Percentiles rank a stretch among this genome's conserved stretches.
Conservation (phyloP, 805 yeast genomes). For the Saturnispora gosingensis region DNA sequence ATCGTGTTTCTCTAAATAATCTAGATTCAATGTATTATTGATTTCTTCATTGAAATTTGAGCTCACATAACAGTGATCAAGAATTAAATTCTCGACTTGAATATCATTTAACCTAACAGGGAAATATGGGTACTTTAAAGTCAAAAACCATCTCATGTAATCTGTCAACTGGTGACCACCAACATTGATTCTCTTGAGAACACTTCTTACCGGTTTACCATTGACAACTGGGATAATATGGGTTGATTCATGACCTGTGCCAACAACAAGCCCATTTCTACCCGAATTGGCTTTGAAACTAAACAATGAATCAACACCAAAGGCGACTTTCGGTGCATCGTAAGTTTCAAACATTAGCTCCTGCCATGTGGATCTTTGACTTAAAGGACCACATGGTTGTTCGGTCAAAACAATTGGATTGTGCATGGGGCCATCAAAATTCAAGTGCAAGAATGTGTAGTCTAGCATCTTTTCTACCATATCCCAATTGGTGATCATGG, state of each 20-base stretch:
- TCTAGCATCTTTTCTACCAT: constrained; percentile 73
- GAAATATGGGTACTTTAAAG: constrained; percentile 84
- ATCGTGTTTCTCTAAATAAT: constrained; percentile 58
- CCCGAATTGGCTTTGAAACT: constrained; percentile 61
- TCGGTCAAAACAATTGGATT: constrained; percentile 82
- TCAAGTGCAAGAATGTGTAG: constrained; percentile 71
- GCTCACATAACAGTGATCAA: constrained; percentile 74
- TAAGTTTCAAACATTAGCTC: constrained; percentile 84
- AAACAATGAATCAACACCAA: constrained; percentile 79
- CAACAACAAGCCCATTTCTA: constrained; percentile 63
- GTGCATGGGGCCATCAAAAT: constrained; percentile 53
- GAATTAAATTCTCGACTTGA: constrained; percentile 60
- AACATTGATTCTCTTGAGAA: constrained; percentile 79
- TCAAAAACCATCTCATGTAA: constrained; percentile 52
- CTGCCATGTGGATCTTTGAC: constrained; percentile 66
- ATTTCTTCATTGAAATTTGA: constrained; percentile 59
- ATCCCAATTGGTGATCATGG: constrained; percentile 88
- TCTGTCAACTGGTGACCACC: constrained; percentile 74
- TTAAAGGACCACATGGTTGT: constrained; percentile 56
- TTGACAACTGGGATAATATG: constrained; percentile 71
- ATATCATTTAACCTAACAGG: constrained; percentile 59
- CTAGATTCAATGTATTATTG: constrained; percentile 45
- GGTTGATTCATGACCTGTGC: constrained; percentile 76
- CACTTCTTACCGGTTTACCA: constrained; percentile 57
- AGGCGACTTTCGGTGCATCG: constrained; percentile 58